These are phyloP conservation scores for Aureobasidium leucospermi DNA, from an alignment of 2,329 filamentous ascomycete genomes.

Conservation along the genomic window DNA sequence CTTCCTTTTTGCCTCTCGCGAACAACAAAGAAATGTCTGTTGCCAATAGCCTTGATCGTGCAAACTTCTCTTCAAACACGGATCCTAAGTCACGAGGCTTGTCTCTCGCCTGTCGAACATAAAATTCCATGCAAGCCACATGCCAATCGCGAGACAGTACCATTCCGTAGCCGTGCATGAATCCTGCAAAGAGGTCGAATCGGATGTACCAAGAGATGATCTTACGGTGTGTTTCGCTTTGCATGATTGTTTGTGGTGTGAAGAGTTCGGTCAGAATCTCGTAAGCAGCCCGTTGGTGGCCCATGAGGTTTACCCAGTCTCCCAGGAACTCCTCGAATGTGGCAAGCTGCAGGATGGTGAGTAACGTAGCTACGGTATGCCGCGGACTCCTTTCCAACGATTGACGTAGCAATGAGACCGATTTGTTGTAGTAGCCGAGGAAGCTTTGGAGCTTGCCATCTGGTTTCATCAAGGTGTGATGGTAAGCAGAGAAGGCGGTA, in stretches of 20 bases:
- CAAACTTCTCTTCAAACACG: conserved; percentile 55
- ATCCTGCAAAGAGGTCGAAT: conserved; percentile 76
- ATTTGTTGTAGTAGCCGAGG: conserved; percentile 82
- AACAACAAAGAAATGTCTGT: conserved; percentile 76
- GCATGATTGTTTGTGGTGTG: conserved; percentile 65
- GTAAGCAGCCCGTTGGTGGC: conserved; percentile 84
- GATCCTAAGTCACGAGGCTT: conserved; percentile 58
- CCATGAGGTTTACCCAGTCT: conserved; percentile 89
- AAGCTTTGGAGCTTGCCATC: conserved; percentile 73
- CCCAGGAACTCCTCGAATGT: conserved; percentile 96
- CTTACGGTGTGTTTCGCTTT: conserved; percentile 62
- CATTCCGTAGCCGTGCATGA: conserved; percentile 73
- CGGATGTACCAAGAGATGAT: conserved; percentile 84
- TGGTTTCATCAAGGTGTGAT: conserved; percentile 63
- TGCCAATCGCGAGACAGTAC: conserved; percentile 76
- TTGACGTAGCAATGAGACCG: conserved; percentile 67
- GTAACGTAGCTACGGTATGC: conserved; percentile 64
- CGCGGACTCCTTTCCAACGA: conserved; percentile 64
- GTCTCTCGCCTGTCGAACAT: conserved; percentile 49
- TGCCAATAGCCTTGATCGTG: conserved; percentile 63
- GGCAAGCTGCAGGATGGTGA: conserved; percentile 85
- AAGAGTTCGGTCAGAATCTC: conserved; percentile 73
- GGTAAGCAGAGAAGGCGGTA: conserved; percentile 83
- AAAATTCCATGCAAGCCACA: conserved; percentile 54
- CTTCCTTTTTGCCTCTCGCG: conserved; percentile 53